Percentiles rank a stretch among this genome's conserved stretches.
These are phyloP conservation scores for Aphelidium insulamus DNA, from an alignment of 371 early-diverging fungal genomes.

Conservation along the genomic window DNA sequence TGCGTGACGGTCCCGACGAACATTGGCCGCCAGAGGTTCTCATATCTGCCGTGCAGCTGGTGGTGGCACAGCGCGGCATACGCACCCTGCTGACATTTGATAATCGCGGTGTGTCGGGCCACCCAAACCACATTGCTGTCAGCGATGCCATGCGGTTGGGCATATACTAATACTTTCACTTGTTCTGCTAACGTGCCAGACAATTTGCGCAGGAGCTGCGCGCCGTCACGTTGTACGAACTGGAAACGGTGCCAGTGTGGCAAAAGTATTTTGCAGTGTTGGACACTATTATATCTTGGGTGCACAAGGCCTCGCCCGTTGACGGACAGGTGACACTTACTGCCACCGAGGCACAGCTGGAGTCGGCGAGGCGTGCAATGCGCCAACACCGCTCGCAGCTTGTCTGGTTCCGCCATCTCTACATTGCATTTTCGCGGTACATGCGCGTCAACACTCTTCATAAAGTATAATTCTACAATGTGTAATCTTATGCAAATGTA, in stretches of 20 bases:
- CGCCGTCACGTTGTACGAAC: too few species aligned
- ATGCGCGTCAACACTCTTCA: conserved; percentile 56
- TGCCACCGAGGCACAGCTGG: too few species aligned
- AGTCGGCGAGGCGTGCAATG: conserved; percentile 49
- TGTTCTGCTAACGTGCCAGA: too few species aligned
- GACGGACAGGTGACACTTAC: too few species aligned
- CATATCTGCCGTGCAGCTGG: conserved; percentile 23
- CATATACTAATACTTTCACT: too few species aligned
- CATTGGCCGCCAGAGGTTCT: conserved; percentile 43
- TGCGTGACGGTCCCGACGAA: conserved; percentile 51
- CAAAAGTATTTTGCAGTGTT: conserved; percentile 55
- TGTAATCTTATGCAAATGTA: too few species aligned
- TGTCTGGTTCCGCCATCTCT: conserved; percentile 88
- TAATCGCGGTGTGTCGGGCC: conserved; percentile 69
- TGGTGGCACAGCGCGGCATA: conserved; percentile 29
- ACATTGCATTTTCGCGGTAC: conserved; percentile 79
- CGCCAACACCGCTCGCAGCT: conserved; percentile 61
- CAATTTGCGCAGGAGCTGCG: too few species aligned
- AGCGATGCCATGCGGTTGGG: conserved; percentile 56
- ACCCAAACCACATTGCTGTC: conserved; percentile 75
- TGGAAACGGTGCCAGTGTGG: too few species aligned
- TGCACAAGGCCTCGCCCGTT: too few species aligned
- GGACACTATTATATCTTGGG: conserved; percentile 9
- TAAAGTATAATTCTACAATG: too few species aligned
- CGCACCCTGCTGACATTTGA: conserved; percentile 85